A percentile compares a stretch with the other conserved stretches of the same genome.
Evolutionary conservation across 306 rosid species (phyloP).

Genomic region (Cyamopsis tetragonoloba): DNA sequence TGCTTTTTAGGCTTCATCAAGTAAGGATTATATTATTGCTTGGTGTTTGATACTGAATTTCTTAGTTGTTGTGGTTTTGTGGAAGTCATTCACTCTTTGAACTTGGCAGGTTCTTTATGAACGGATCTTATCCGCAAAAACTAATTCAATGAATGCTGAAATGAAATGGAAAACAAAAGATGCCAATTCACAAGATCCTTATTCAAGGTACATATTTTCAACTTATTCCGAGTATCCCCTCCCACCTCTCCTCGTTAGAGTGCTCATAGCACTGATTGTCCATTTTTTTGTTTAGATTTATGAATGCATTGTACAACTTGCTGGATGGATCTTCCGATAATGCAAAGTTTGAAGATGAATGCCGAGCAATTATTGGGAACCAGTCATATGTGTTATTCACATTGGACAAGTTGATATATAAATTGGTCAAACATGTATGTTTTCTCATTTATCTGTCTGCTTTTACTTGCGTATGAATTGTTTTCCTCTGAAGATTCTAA

Average conservation of each 20-base stretch:
- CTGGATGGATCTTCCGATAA: slow-evolving; percentile 91
- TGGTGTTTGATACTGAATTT: neutral
- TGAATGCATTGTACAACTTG: slow-evolving; percentile 75
- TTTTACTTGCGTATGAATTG: neutral
- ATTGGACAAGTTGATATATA: slow-evolving; percentile 88
- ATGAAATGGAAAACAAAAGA: slow-evolving; percentile 71
- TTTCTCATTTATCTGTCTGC: slow-evolving; percentile 1
- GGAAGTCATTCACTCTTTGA: slow-evolving; percentile 29
- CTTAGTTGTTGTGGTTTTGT: slow-evolving; percentile 22
- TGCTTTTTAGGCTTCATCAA: slow-evolving; percentile 92
- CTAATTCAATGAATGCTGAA: slow-evolving; percentile 63
- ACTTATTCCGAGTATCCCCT: neutral
- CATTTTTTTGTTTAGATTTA: slow-evolving; percentile 48
- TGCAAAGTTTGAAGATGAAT: slow-evolving; percentile 94
- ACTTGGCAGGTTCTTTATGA: slow-evolving; percentile 76
- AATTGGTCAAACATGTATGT: slow-evolving; percentile 80
- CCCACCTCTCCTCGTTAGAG: neutral
- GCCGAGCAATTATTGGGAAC: slow-evolving; percentile 88
- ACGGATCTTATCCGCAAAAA: slow-evolving; percentile 79
- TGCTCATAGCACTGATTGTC: neutral
- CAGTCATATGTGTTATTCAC: slow-evolving; percentile 92
- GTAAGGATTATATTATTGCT: slow-evolving; percentile 46
- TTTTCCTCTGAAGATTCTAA: slow-evolving; percentile 29
- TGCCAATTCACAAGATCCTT: slow-evolving; percentile 53
- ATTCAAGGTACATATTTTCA: slow-evolving; percentile 52